Evolutionary conservation across 768 basidiomycete species (phyloP).

Genomic region (Russula virescens): DNA sequence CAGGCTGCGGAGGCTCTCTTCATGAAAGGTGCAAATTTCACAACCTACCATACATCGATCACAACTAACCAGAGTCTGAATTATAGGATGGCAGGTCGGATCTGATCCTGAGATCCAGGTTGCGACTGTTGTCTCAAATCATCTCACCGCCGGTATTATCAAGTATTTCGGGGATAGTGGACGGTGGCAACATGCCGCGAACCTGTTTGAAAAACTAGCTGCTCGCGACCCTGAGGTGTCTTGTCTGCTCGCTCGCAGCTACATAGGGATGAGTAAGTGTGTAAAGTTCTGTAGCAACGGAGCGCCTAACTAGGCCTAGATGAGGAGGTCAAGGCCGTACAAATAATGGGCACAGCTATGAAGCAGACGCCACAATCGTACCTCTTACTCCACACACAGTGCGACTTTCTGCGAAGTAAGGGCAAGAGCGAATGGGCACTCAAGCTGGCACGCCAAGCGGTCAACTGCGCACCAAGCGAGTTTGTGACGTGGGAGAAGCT

Average conservation of each 20-base stretch:
- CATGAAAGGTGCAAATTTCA: slow-evolving; percentile 53
- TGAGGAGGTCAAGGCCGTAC: slow-evolving; percentile 97
- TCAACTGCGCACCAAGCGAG: slow-evolving; percentile 97
- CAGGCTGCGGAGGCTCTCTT: slow-evolving; percentile 88
- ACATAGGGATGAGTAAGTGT: slow-evolving; percentile 93
- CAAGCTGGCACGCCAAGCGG: slow-evolving; percentile 87
- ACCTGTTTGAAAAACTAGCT: slow-evolving; percentile 86
- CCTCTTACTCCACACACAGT: slow-evolving; percentile 89
- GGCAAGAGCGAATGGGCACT: slow-evolving; percentile 84
- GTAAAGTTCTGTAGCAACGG: background rate
- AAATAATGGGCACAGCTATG: slow-evolving; percentile 83
- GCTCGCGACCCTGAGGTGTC: slow-evolving; percentile 88
- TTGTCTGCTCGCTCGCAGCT: slow-evolving; percentile 78
- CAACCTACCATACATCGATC: background rate
- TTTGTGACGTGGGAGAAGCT: slow-evolving; percentile 99
- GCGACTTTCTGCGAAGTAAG: slow-evolving; percentile 87
- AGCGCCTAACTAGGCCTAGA: slow-evolving; percentile 42
- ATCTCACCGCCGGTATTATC: slow-evolving; percentile 88
- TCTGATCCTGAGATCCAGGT: slow-evolving; percentile 99
- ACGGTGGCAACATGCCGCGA: slow-evolving; percentile 80
- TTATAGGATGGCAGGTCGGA: slow-evolving; percentile 91
- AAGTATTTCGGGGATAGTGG: slow-evolving; percentile 96
- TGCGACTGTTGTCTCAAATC: slow-evolving; percentile 93
- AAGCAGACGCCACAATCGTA: slow-evolving; percentile 87
- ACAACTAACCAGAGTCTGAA: background rate